Conservation (phyloP, 495 filamentous ascomycete species). For the Symbiotaphrina buchneri region DNA sequence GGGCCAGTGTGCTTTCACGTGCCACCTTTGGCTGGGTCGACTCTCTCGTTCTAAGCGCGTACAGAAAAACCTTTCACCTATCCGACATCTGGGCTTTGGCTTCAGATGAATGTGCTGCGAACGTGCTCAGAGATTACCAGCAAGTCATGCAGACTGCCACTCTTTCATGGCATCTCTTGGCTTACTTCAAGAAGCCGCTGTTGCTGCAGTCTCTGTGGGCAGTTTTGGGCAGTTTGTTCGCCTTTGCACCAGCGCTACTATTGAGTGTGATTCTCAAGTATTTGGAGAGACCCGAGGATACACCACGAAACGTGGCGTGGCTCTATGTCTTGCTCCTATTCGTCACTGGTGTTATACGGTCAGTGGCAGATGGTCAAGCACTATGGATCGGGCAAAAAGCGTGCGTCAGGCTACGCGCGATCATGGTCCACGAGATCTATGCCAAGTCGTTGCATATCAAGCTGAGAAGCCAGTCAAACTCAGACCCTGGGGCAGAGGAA, state of each 20-base stretch:
- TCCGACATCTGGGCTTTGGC: slow-evolving; percentile 80
- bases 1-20: slow-evolving; percentile 71
- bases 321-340: slow-evolving; percentile 84
- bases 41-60: slow-evolving; percentile 74
- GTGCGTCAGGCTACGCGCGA: slow-evolving; percentile 75
- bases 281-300: slow-evolving; percentile 58
- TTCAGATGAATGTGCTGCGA: slow-evolving; percentile 66
- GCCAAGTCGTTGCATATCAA: slow-evolving; percentile 89
- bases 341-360: slow-evolving; percentile 51
- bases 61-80: slow-evolving; percentile 61
- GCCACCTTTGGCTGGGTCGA: slow-evolving; percentile 86
- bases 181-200: slow-evolving; percentile 60
- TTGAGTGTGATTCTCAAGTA: slow-evolving; percentile 83
- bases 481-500: slow-evolving; percentile 23
- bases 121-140: slow-evolving; percentile 58
- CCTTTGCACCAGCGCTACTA: slow-evolving; percentile 82
- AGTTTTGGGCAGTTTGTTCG: slow-evolving; percentile 50
- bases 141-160: slow-evolving; percentile 65
- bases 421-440: slow-evolving; percentile 95
- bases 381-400: slow-evolving; percentile 86
- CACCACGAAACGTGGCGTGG: slow-evolving; percentile 82
- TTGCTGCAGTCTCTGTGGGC: slow-evolving; percentile 65
- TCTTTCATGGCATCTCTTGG: slow-evolving; percentile 59
- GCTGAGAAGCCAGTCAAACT: slow-evolving; percentile 24
- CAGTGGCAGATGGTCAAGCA: slow-evolving; percentile 65